Conservation (phyloP, 225 moss, liverwort and hornwort species). For the Marchantia polymorpha region DNA sequence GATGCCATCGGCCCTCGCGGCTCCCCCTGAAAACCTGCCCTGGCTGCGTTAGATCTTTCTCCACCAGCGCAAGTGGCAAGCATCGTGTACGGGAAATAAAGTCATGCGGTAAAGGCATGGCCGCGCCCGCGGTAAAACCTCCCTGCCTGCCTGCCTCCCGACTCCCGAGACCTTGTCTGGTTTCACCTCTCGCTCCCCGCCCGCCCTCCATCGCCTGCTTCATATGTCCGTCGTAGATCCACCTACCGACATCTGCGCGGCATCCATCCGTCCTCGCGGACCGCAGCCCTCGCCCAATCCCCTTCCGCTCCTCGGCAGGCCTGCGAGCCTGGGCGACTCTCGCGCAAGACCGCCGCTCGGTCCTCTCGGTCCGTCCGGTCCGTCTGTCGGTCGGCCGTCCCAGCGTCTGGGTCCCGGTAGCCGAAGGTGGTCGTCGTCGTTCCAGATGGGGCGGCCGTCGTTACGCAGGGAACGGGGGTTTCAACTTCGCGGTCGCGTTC, state of each 20-base stretch:
- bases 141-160: background rate
- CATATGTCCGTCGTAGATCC: background rate
- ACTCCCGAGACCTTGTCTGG: background rate
- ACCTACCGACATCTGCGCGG: background rate
- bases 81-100: background rate
- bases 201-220: background rate
- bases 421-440: too few relatives aligned
- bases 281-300: too few relatives aligned
- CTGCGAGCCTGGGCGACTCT: background rate
- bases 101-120: background rate
- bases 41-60: background rate
- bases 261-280: too few relatives aligned
- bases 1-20: background rate
- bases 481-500: too few relatives aligned
- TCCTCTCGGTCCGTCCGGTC: too few relatives aligned
- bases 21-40: background rate
- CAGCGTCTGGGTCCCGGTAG: too few relatives aligned
- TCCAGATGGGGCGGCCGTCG: too few relatives aligned
- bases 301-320: too few relatives aligned
- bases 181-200: background rate
- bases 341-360: too few relatives aligned
- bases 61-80: constrained; percentile 9
- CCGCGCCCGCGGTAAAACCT: background rate
- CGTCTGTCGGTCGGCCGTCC: too few relatives aligned
- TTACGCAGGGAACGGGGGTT: too few relatives aligned